Evolutionary conservation across 345 rosid genomes (phyloP), one percentile per base, ranked within the genome.

Genomic region (Toxicodendron radicans): DNA sequence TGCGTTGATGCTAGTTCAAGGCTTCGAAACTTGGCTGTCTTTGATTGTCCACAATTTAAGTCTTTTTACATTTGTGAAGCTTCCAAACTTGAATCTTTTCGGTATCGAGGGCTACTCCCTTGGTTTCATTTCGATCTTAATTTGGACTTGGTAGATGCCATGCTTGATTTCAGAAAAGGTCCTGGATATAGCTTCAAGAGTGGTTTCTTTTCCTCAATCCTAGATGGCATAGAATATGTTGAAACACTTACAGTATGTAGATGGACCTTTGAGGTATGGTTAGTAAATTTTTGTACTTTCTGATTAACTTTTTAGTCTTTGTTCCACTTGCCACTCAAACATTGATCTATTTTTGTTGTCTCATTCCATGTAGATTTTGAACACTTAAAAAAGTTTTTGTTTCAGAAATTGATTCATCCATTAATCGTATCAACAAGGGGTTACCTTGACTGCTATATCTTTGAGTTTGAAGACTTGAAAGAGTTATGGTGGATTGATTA

Each of bases 401-500:
- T 73, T 54, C 76, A 73, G 76, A 46, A 12, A 64, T 23, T 54
- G 64, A 73, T 73, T 46, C 43, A 0, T 10, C 76, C 64, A 1
- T 24, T 12, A 35, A 35, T 35, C 3, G 45, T 72, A 32, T 23
- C 20, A 1, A 61, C 11, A 32, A 32, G 20, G 2, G 43, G 33
- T 38, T 30, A 32, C 64, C 45, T 10, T 30, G 18, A 9, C 7
- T 38, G 0, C 24, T 7, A 14, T 52, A 14, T 11, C 58, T n/a
- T 60, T n/a, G 16, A 56, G 18, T 61, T 73, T 48, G 13, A n/a
- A 1, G 23, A 38, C 7, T 73, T 73, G 24, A 57, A 21, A 56
- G 53, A 53, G 23, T 41, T 73, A 54, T 73, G 76, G 63, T 73
- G 76, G 76, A 73, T 73, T 53, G 70, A 73, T 16, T 51, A 73